These are phyloP conservation scores for Pezicula radicicola DNA, from an alignment of 2,329 filamentous ascomycete genomes.

Conservation along the genomic window DNA sequence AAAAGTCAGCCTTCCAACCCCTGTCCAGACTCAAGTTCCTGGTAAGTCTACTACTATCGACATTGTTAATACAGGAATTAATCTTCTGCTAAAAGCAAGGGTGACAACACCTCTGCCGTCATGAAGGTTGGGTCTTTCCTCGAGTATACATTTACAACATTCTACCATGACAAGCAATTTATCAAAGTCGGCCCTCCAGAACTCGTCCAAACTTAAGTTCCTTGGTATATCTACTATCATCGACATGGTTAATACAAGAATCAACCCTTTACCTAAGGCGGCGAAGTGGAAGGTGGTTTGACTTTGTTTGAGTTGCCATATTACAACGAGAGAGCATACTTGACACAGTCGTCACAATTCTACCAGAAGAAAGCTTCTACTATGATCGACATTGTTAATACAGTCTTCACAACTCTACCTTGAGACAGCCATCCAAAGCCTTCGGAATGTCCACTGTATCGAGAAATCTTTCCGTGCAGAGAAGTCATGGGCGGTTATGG, in stretches of 20 bases:
- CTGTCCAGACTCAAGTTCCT: too few species aligned
- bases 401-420: too few species aligned
- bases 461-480: conserved; percentile 99
- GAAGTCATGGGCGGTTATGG: conserved; percentile 71
- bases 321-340: conserved; percentile 86
- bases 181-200: conserved; percentile 70
- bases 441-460: conserved; percentile 89
- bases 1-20: too few species aligned
- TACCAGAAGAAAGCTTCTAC: too few species aligned
- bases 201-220: conserved; percentile 82
- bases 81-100: too few species aligned
- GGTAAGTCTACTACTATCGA: too few species aligned
- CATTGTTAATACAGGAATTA: too few species aligned
- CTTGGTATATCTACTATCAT: too few species aligned
- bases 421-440: conserved; percentile 85
- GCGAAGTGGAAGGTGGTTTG: conserved; percentile 63
- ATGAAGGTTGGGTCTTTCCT: conserved; percentile 70
- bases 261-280: too few species aligned
- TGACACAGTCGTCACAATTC: conserved; percentile 95
- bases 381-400: too few species aligned
- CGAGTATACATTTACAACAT: conserved; percentile 64
- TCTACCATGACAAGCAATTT: conserved; percentile 61
- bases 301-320: conserved; percentile 52
- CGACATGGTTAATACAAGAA: too few species aligned
- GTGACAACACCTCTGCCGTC: conserved; percentile 64